A percentile compares a stretch with the other conserved stretches of the same genome.
These are phyloP conservation scores for Malassezia obtusa DNA, from an alignment of 1,284 basidiomycete genomes.

Conservation along the genomic window DNA sequence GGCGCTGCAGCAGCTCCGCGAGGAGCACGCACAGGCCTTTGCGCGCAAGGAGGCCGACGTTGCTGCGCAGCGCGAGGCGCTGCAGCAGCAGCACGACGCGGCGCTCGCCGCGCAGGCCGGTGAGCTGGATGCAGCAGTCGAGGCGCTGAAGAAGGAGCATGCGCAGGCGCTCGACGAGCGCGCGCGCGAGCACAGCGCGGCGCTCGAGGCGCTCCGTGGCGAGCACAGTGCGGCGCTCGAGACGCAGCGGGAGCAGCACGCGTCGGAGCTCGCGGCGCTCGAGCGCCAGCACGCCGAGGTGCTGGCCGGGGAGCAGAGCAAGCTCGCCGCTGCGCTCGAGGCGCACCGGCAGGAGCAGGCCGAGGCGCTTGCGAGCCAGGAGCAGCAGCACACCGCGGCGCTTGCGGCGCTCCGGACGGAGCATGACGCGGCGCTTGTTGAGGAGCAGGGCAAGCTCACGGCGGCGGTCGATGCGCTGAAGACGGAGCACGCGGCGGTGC, in stretches of 20 bases:
- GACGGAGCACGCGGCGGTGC: too few relatives aligned
- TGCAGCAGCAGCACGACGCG: not conserved
- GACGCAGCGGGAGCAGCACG: slow-evolving; percentile 16
- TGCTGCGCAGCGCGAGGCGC: not conserved
- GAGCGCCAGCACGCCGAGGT: not conserved
- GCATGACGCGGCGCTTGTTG: not conserved
- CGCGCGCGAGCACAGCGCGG: not conserved
- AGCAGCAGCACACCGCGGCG: too few relatives aligned
- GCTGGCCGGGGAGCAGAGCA: too few relatives aligned
- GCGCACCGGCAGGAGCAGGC: slow-evolving; percentile 14
- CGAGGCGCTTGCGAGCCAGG: not conserved
- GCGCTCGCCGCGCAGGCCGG: not conserved
- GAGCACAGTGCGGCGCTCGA: slow-evolving; percentile 11
- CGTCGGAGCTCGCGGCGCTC: not conserved
- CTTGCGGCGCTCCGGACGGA: not conserved
- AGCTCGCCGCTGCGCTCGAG: too few relatives aligned
- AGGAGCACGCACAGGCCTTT: not conserved
- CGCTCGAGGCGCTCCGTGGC: slow-evolving; percentile 12
- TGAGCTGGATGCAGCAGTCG: not conserved
- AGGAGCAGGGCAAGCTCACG: not conserved
- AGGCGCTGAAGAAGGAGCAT: not conserved
- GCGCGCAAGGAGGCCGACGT: not conserved
- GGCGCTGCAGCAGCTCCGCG: not conserved
- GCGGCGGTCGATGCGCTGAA: not conserved
- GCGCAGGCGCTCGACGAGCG: not conserved